These are phyloP conservation scores for Ceratocystis destructans DNA, from an alignment of 2,329 filamentous ascomycete species.

Conservation along the genomic window DNA sequence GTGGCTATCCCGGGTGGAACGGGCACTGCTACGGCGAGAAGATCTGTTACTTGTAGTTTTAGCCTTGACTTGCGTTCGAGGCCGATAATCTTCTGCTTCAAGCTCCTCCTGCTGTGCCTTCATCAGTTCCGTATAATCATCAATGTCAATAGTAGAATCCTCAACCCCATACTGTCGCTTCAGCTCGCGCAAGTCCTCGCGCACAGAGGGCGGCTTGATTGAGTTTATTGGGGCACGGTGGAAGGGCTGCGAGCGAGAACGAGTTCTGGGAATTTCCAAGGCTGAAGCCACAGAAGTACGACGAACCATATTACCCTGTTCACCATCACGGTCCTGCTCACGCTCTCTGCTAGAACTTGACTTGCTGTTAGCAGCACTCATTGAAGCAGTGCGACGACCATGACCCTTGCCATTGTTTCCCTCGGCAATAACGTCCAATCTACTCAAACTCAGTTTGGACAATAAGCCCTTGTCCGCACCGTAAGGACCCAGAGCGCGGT, in stretches of 20 bases:
- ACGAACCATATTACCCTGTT: not conserved
- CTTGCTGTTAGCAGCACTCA: constrained; percentile 5
- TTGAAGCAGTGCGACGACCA: constrained; percentile 14
- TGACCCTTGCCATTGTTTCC: constrained; percentile 9
- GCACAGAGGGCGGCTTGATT: constrained; percentile 39
- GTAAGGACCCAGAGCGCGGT: not conserved
- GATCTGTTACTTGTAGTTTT: not conserved
- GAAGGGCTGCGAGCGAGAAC: constrained; percentile 20
- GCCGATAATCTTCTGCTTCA: not conserved
- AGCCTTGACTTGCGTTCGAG: not conserved
- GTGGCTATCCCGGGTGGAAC: not conserved
- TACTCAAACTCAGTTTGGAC: constrained; percentile 11
- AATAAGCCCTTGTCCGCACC: constrained; percentile 4
- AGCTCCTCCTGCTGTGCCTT: constrained; percentile 22
- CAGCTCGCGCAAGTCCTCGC: constrained; percentile 42
- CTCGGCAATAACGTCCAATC: constrained; percentile 15
- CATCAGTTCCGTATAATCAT: constrained; percentile 39
- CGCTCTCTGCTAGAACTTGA: constrained; percentile 4
- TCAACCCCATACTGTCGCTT: constrained; percentile 41
- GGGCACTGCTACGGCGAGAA: constrained; percentile 4
- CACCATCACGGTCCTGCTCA: not conserved
- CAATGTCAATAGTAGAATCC: constrained; percentile 40
- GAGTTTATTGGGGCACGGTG: constrained; percentile 40
- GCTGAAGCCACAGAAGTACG: not conserved
- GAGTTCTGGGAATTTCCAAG: constrained; percentile 1